Base-by-base conservation (phyloP, 345 rosid species). In the Eucalyptus rudis region DNA sequence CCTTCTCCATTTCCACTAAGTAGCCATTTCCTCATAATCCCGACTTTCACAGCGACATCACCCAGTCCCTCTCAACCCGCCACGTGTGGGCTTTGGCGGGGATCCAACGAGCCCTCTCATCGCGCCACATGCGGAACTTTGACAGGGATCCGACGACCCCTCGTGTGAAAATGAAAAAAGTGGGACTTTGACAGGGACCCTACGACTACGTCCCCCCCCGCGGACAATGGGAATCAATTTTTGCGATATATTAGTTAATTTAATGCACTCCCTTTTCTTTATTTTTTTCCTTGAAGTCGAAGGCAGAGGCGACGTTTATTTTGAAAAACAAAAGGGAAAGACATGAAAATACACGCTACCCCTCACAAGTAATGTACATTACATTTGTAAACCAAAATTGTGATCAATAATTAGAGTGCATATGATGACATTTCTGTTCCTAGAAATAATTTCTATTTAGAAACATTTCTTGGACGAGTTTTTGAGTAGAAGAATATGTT, bases 181-280 rank as follows among this genome's bases (percentile, higher is more conserved):
- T 51, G 20, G 7, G 54, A 51, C 64, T 24, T 8, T 58, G 25
- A 54, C 19, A 7, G 11, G 24, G 25, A 54, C 1, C 59, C 43
- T 40, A 40, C 54, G 54, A 51, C 1, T 5, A 50, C 52, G 7
- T 1, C 52, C 6, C 52, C 6, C 52, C 52, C 13, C 43, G 13
- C n/a, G 14, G 0, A 11, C 3, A 15, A 0, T 4, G 20, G 33
- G 33, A 66, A n/a, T 62, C 68, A 0, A 6, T 62, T 93, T 1
- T 93, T 92, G 49, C 92, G 94, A 50, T 93, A 93, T 91, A 93
- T 93, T 94, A 95, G 94, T 59, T 93, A 94, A 62, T 62, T 27
- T 1, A 27, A 27, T 62, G 68, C 10, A 12, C 31, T 22, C 66
- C 16, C 4, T 27, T 59, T 27, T 59, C n/a, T 58, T 59, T 27